Percentiles rank a stretch among this genome's conserved stretches.
These are phyloP conservation scores for Silybum marianum DNA, from an alignment of 129 eudicot species.

Conservation along the genomic window DNA sequence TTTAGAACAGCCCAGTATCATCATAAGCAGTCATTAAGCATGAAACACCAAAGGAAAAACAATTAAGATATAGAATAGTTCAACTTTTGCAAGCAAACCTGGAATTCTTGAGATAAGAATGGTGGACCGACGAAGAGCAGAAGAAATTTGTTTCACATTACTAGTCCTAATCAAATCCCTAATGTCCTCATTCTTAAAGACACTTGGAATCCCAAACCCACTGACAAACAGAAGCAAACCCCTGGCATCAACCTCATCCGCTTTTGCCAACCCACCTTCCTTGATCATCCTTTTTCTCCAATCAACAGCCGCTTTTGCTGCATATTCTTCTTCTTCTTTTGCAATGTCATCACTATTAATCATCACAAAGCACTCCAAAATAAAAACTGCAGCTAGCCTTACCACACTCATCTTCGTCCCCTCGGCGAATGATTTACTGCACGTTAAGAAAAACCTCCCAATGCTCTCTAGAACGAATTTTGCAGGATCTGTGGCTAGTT, in stretches of 20 bases:
- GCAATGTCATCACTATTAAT: constrained; percentile 38
- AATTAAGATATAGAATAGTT: constrained; percentile 7
- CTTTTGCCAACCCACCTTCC: constrained; percentile 55
- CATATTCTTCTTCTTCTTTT: constrained; percentile 32
- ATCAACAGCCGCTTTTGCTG: constrained; percentile 37
- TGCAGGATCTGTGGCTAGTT: constrained; percentile 47
- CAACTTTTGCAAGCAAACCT: constrained; percentile 33
- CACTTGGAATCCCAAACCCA: constrained; percentile 61
- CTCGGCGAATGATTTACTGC: constrained; percentile 35
- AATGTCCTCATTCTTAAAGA: constrained; percentile 47
- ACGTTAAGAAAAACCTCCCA: constrained; percentile 58
- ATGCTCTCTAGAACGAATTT: constrained; percentile 53
- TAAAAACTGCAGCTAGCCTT: constrained; percentile 51
- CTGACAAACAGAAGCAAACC: constrained; percentile 68
- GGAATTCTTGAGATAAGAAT: constrained; percentile 49
- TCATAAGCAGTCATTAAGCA: background rate
- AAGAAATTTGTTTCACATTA: constrained; percentile 37
- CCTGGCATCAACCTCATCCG: constrained; percentile 58
- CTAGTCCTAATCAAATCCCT: constrained; percentile 50
- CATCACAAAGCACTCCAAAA: constrained; percentile 64
- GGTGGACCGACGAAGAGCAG: constrained; percentile 45
- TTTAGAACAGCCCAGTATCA: background rate
- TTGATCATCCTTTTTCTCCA: constrained; percentile 59
- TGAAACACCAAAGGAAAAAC: background rate
- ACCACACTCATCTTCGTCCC: constrained; percentile 20